phyloP scores from a whole-genome alignment of 2,329 filamentous ascomycete genomes.

The Alternaria brassicae region DNA sequence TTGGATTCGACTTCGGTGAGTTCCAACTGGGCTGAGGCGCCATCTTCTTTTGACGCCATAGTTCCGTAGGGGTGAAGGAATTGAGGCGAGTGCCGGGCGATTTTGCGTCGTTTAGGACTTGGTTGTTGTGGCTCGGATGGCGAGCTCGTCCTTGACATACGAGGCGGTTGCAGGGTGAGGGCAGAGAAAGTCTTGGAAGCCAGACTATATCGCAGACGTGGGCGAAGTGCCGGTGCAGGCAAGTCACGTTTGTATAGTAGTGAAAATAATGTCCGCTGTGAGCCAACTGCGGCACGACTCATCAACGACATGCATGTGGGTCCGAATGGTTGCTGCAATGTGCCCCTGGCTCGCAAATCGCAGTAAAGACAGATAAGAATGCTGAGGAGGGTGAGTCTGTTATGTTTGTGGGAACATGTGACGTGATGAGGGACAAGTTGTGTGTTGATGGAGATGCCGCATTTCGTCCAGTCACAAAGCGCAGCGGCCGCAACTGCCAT shows the following conservation, averaged over 20 bases:
- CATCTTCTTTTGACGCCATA: conserved; percentile 34
- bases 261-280: conserved; percentile 35
- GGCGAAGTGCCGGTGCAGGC: conserved; percentile 10
- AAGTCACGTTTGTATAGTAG: conserved; percentile 31
- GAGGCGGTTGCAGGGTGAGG: conserved; percentile 20
- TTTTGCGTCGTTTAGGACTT: conserved; percentile 43
- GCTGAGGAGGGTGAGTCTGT: neutral
- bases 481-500: conserved; percentile 40
- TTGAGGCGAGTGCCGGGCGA: conserved; percentile 23
- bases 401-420: conserved; percentile 7
- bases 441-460: conserved; percentile 39
- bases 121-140: conserved; percentile 34
- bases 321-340: conserved; percentile 10
- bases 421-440: conserved; percentile 5
- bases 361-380: conserved; percentile 11
- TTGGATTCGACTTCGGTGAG: conserved; percentile 75
- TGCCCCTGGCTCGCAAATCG: neutral
- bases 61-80: conserved; percentile 35
- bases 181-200: neutral
- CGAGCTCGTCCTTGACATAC: conserved; percentile 41
- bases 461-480: conserved; percentile 43
- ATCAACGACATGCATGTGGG: conserved; percentile 41
- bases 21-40: conserved; percentile 51
- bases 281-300: conserved; percentile 40
- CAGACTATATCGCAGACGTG: neutral